Evolutionary conservation across 768 basidiomycete species (phyloP), one percentile per base, ranked within the genome.

Genomic region (Clitopilus hobsonii): DNA sequence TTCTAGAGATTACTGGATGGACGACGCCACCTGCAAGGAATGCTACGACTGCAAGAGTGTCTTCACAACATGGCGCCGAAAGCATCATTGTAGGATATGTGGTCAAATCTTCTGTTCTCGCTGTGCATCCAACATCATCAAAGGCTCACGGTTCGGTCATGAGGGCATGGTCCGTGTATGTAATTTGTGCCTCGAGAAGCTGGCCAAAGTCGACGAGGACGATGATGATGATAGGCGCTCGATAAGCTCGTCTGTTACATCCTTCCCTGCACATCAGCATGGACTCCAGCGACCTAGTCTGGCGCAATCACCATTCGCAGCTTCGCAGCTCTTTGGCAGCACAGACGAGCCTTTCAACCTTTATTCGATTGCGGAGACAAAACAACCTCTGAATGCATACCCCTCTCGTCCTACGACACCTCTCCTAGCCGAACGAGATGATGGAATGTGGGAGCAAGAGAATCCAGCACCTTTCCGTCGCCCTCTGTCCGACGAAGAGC

Each of bases 1-100:
- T 18, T 92, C 91, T 22, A 84, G 87, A 59, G 92, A 97, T 64
- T 98, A 98, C 66, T 99, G 97, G 97, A 98, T 98, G 94, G 91
- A 94, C 57, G 95, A 98, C 65, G 93, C 93, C 64, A 89, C 90
- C 54, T 92, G 91, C 63, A 97, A 89, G 66, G 94, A 97, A 63
- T 96, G 94, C 65, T 96, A 93, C 66, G 94, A 95, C 69, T 97
- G 94, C 74, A 92, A 93, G 69, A 91, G 90, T 60, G 78, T 90
- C 49, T 99, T 99, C 71, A 92, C 93, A 0, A 83, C 94, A 1
- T 98, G 93, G 92, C 74, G 95, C 52, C 76, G 97, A 59, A 97
- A 95, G 69, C 97, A 99, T 63, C 97, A 99, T 67, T 99, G 97
- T 71, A 85, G 97, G 11, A 94, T 98, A 69, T 98, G 97, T 65